These are phyloP conservation scores for Trypanosoma lewisi DNA, from an alignment of 208 protist genomes.

Conservation along the genomic window DNA sequence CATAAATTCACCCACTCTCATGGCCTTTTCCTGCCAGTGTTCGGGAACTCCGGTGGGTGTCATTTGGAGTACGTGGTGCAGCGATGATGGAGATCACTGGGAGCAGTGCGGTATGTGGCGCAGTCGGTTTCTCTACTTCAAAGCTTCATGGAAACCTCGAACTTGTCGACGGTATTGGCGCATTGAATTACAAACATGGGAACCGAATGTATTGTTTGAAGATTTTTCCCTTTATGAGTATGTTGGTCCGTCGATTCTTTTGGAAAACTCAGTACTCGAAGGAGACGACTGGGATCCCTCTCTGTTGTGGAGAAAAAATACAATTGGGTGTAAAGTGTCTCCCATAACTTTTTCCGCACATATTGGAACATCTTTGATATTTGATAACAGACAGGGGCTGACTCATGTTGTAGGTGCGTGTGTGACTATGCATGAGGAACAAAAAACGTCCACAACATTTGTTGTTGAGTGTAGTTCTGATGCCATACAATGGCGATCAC, in stretches of 20 bases:
- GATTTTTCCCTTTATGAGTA: constrained; percentile 36
- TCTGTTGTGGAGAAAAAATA: constrained; percentile 16
- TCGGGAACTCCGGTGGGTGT: neutral
- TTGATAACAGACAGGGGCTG: constrained; percentile 27
- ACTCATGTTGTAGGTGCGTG: constrained; percentile 33
- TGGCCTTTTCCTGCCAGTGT: constrained; percentile 27
- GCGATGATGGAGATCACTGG: constrained; percentile 26
- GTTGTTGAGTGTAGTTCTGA: constrained; percentile 53
- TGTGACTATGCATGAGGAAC: constrained; percentile 11
- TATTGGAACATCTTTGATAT: constrained; percentile 19
- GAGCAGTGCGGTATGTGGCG: constrained; percentile 26
- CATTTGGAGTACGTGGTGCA: constrained; percentile 27
- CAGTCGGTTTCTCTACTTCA: constrained; percentile 14
- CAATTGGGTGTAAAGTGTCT: constrained; percentile 3
- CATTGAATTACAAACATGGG: constrained; percentile 29
- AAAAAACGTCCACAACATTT: constrained; percentile 28
- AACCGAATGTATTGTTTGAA: constrained; percentile 19
- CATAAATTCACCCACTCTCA: constrained; percentile 18
- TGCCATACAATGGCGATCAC: constrained; percentile 23
- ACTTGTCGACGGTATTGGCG: constrained; percentile 35
- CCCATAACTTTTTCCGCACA: constrained; percentile 19
- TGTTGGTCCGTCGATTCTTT: constrained; percentile 27
- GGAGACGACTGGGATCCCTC: constrained; percentile 13
- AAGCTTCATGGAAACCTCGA: constrained; percentile 28
- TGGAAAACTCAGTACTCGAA: constrained; percentile 10